phyloP scores from a whole-genome alignment of 2,329 filamentous ascomycete genomes.

The Pseudogymnoascus sp. region DNA sequence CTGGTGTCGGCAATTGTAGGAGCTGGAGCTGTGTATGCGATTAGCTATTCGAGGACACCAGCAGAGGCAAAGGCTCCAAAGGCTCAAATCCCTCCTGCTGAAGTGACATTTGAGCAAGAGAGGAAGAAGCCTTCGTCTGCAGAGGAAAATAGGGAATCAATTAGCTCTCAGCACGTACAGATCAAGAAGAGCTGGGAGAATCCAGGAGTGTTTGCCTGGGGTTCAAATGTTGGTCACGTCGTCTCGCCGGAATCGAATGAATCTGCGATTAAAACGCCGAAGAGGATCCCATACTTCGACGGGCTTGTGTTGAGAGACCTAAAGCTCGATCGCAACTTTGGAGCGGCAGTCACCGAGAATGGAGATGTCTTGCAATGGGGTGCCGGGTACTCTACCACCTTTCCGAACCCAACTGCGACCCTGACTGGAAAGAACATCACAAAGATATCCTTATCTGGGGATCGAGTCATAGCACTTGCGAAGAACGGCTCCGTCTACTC shows the following conservation, averaged over 20 bases:
- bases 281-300: slow-evolving; percentile 75
- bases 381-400: slow-evolving; percentile 59
- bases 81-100: slow-evolving; percentile 31
- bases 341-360: slow-evolving; percentile 77
- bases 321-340: slow-evolving; percentile 75
- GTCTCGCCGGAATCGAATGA: slow-evolving; percentile 78
- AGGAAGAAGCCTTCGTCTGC: slow-evolving; percentile 50
- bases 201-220: slow-evolving; percentile 91
- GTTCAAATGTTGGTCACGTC: slow-evolving; percentile 77
- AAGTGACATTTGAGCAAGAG: slow-evolving; percentile 62
- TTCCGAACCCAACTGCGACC: slow-evolving; percentile 60
- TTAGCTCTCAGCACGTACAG: slow-evolving; percentile 82
- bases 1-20: slow-evolving; percentile 20
- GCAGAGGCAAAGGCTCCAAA: slow-evolving; percentile 25
- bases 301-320: slow-evolving; percentile 77
- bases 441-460: slow-evolving; percentile 69
- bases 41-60: slow-evolving; percentile 20
- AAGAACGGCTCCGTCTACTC: slow-evolving; percentile 76
- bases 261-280: slow-evolving; percentile 68
- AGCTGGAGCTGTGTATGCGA: slow-evolving; percentile 22
- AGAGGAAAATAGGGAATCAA: slow-evolving; percentile 66
- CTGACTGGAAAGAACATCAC: slow-evolving; percentile 73
- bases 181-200: slow-evolving; percentile 74
- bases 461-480: slow-evolving; percentile 75
- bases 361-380: slow-evolving; percentile 94